A percentile compares a stretch with the other conserved stretches of the same genome.
Conservation (phyloP, 2,329 filamentous ascomycete species). For the Fusarium tanahbumbuense region DNA sequence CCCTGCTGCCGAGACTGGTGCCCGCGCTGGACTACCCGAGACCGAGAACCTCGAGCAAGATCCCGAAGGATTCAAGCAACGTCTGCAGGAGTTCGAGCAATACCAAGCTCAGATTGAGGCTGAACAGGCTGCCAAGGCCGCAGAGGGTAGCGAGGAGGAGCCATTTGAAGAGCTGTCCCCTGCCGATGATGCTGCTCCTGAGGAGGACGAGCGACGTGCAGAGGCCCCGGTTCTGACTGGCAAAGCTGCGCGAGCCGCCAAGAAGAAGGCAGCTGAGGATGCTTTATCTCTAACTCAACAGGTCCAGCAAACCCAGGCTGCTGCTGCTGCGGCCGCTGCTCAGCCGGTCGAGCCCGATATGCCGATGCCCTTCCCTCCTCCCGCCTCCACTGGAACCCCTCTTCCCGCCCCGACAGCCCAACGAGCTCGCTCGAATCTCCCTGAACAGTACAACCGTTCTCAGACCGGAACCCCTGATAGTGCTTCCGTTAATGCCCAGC, state of each 20-base stretch:
- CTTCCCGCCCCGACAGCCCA: constrained; percentile 91
- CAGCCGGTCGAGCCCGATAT: constrained; percentile 70
- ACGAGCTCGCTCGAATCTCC: constrained; percentile 83
- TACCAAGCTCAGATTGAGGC: constrained; percentile 79
- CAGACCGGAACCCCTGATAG: constrained; percentile 80
- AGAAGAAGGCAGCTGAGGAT: constrained; percentile 52
- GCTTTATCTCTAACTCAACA: constrained; percentile 81
- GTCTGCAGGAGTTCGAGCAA: constrained; percentile 85
- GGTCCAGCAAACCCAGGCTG: constrained; percentile 78
- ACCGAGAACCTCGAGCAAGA: constrained; percentile 65
- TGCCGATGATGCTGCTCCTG: constrained; percentile 14
- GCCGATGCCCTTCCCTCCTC: constrained; percentile 79
- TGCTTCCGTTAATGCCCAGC: constrained; percentile 55
- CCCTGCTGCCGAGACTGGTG: constrained; percentile 48
- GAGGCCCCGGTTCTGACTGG: constrained; percentile 33
- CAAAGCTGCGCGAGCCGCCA: constrained; percentile 46
- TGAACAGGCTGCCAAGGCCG: constrained; percentile 54
- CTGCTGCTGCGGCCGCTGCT: constrained; percentile 50
- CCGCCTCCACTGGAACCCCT: constrained; percentile 76
- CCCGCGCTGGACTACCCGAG: constrained; percentile 62
- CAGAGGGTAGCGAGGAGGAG: constrained; percentile 52
- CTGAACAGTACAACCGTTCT: constrained; percentile 77
- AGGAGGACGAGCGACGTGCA: constrained; percentile 23
- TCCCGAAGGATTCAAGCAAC: constrained; percentile 71
- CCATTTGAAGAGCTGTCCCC: constrained; percentile 29